Base-by-base conservation (phyloP, 2,329 filamentous ascomycete genomes). In the Fusarium sp. region DNA sequence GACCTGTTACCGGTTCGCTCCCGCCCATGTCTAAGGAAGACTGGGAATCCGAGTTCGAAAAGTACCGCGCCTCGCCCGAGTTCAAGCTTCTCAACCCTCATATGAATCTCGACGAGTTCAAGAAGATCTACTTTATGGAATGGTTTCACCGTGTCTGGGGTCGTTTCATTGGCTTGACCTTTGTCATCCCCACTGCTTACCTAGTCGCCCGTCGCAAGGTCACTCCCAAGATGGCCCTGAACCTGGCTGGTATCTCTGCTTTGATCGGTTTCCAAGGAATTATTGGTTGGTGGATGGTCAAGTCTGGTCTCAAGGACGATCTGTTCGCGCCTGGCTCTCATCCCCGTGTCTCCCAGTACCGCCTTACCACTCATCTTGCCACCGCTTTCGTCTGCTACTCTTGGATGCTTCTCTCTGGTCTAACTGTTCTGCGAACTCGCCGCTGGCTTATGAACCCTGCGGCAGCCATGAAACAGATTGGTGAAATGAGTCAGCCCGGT, bases 211-310 rank as follows among this genome's bases (percentile, higher is more conserved):
- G 92, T 45, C 89, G 92, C 71, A 89, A 89, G 66, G 94, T 98
- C 47, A 92, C 93, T 25, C 85, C 85, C 55, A 89, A 88, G 55
- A 97, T 97, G 90, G 90, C 93, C 18, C 79, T 85, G 73, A 91
- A 92, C 68, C 85, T 99, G 16, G 82, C 89, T 42, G 95, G 94
- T 14, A 98, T 99, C 68, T 93, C 93, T 45, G 89, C 87, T 50
- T 85, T 98, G 74, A 98, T 99, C 75, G 96, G 93, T 57, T 96
- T 97, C 80, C 96, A 99, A 80, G 96, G 96, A 46, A 88, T 96
- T 76, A 90, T 99, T 69, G 96, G 96, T 57, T 99, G 96, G 96
- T 99, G 96, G 94, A 99, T 99, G 96, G 96, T 99, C 74, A 97
- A 97, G 81, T 97, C 93, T 13, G 96, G 96, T 3, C 85, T 99